Base-by-base conservation (phyloP, 345 rosid genomes). In the Corchorus olitorius region DNA sequence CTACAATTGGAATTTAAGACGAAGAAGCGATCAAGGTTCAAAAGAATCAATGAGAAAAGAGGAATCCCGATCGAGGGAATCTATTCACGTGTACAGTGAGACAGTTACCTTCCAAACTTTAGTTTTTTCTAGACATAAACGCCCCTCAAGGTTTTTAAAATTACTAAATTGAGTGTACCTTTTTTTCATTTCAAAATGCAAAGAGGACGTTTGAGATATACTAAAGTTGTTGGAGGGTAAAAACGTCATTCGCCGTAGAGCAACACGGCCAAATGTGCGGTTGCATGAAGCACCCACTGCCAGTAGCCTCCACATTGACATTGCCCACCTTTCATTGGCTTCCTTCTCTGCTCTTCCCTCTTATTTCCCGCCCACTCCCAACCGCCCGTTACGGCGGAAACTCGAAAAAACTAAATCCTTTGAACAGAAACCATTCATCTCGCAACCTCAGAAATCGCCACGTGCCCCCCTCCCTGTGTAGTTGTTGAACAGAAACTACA, bases 251-350 rank as follows among this genome's bases (percentile, higher is more conserved):
- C 3, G 5, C 0, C 8, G 11, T 6, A 15, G 19, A 49, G 61
- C 59, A 17, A 12, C 11, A 37, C 48, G 61, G 88, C 86, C 91
- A 90, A 79, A 82, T 88, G 90, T 82, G 74, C 80, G 87, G 87
- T 82, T 87, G 91, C 91, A 86, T 86, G 94, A 39, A 83, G 71
- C 78, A 54, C 61, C 41, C 16, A 41, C 20, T 4, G 50, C 67
- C 83, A 65, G 72, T 52, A 52, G 37, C 53, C 79, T 75, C 84
- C 90, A 88, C 88, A 79, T 88, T 41, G 79, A 88, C 88, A 79
- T 88, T 41, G 79, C 65, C 62, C 58, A 14, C 72, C 34, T 70
- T 53, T 72, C 2, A 27, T 48, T 67, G 72, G 39, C 20, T 22
- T 12, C 5, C 39, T 48, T 27, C 6, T 22, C 13, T 49, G 55